Evolutionary conservation across 768 basidiomycete species (phyloP).

Genomic region (Flagelloscypha sp.): DNA sequence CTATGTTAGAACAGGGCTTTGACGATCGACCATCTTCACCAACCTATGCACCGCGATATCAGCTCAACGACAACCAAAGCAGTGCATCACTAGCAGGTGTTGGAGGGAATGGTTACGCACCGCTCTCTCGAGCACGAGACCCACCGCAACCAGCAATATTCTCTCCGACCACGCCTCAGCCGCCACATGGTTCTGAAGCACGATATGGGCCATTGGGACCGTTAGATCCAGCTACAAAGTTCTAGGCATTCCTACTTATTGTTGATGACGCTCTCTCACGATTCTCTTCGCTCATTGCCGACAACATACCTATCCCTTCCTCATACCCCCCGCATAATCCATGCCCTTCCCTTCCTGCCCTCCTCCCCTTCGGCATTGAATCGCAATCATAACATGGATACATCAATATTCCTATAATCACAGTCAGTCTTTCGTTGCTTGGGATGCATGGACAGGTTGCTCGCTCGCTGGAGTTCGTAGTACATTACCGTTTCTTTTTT

Average conservation of each 20-base stretch:
- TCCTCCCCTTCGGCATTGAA: background rate
- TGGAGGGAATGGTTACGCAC: conserved; percentile 46
- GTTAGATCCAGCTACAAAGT: conserved; percentile 49
- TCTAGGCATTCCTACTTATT: conserved; percentile 26
- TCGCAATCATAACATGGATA: conserved; percentile 1
- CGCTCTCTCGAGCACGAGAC: conserved; percentile 38
- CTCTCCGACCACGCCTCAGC: conserved; percentile 31
- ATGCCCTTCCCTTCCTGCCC: conserved; percentile 6
- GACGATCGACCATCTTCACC: conserved; percentile 54
- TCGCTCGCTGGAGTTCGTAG: too few species aligned
- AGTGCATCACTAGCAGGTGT: conserved; percentile 33
- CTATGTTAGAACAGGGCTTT: conserved; percentile 88
- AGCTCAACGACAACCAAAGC: conserved; percentile 47
- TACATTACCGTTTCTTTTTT: too few species aligned
- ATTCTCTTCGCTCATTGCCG: too few species aligned
- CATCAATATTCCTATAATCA: conserved; percentile 22
- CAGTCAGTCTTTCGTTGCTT: too few species aligned
- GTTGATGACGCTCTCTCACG: conserved; percentile 14
- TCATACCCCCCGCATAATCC: too few species aligned
- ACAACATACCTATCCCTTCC: too few species aligned
- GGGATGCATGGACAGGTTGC: too few species aligned
- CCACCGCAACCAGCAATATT: conserved; percentile 23
- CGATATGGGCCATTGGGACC: conserved; percentile 51
- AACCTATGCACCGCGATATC: conserved; percentile 47
- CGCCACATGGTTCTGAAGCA: background rate